These are phyloP conservation scores for Alternaria sp. DNA, from an alignment of 2,329 filamentous ascomycete species.

Conservation along the genomic window DNA sequence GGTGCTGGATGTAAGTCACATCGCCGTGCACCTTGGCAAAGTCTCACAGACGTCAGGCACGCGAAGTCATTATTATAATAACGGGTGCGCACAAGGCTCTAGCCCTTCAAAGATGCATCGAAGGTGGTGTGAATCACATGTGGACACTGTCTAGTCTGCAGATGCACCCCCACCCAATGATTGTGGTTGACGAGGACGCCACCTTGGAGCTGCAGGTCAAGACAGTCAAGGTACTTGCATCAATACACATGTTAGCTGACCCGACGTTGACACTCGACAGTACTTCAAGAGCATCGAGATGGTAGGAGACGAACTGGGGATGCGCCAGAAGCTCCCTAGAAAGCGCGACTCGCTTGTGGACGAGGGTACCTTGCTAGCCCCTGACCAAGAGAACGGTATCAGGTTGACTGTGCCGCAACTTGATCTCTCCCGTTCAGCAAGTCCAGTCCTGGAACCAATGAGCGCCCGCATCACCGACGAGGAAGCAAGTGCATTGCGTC, in stretches of 20 bases:
- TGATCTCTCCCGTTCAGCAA: slow-evolving; percentile 43
- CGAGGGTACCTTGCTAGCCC: slow-evolving; percentile 30
- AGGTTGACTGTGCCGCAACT: slow-evolving; percentile 42
- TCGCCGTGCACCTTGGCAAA: slow-evolving; percentile 13
- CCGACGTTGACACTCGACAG: slow-evolving; percentile 26
- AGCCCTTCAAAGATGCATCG: slow-evolving; percentile 80
- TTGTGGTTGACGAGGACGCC: slow-evolving; percentile 81
- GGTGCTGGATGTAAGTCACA: slow-evolving; percentile 68
- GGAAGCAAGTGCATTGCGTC: slow-evolving; percentile 24
- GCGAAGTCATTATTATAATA: slow-evolving; percentile 84
- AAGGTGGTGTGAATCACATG: slow-evolving; percentile 87
- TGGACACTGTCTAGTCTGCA: slow-evolving; percentile 87
- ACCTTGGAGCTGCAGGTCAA: slow-evolving; percentile 59
- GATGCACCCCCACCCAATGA: slow-evolving; percentile 80
- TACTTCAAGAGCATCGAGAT: slow-evolving; percentile 62
- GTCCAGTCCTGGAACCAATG: slow-evolving; percentile 47
- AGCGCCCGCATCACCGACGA: slow-evolving; percentile 42
- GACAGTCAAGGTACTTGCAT: slow-evolving; percentile 49
- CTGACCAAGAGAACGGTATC: slow-evolving; percentile 31
- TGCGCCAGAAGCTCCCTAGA: slow-evolving; percentile 54
- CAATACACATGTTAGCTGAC: background rate
- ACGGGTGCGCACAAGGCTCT: slow-evolving; percentile 82
- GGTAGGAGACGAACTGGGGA: slow-evolving; percentile 55
- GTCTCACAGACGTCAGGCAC: slow-evolving; percentile 56
- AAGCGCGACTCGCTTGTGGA: slow-evolving; percentile 49